Percentiles rank a stretch among this genome's conserved stretches.
phyloP scores from a whole-genome alignment of 164 flowering plant genomes.

The Macadamia integrifolia region DNA sequence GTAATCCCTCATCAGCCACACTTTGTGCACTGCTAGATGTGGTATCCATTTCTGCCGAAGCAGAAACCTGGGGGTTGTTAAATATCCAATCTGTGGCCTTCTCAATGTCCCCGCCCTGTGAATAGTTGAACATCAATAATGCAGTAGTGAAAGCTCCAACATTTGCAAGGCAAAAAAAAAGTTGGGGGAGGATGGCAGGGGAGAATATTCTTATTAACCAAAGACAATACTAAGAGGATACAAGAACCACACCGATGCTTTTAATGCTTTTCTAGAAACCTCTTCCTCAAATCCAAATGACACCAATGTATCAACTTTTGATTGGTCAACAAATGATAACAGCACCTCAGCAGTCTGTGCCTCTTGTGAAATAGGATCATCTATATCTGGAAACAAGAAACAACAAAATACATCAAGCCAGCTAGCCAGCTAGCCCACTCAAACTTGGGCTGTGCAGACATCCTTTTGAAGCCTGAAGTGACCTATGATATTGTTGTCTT shows the following conservation, averaged over 20 bases:
- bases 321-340: conserved; percentile 52
- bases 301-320: conserved; percentile 62
- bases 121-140: conserved; percentile 6
- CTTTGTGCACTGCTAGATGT: conserved; percentile 37
- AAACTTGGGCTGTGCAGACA: background rate
- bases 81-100: conserved; percentile 98
- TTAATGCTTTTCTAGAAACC: conserved; percentile 71
- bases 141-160: background rate
- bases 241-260: conserved; percentile 57
- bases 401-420: background rate
- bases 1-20: conserved; percentile 41
- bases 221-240: background rate
- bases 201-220: background rate
- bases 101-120: conserved; percentile 87
- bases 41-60: conserved; percentile 53
- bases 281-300: conserved; percentile 89
- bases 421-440: background rate
- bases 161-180: background rate
- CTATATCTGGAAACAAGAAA: conserved; percentile 53
- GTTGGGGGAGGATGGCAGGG: too few relatives aligned
- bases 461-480: background rate
- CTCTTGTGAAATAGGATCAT: conserved; percentile 58
- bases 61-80: conserved; percentile 52
- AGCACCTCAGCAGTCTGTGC: conserved; percentile 20
- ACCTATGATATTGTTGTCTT: background rate